Evolutionary conservation across 192 early-diverging fungal species (phyloP), one percentile per base, ranked within the genome.

Genomic region (Allomyces macrogynus): DNA sequence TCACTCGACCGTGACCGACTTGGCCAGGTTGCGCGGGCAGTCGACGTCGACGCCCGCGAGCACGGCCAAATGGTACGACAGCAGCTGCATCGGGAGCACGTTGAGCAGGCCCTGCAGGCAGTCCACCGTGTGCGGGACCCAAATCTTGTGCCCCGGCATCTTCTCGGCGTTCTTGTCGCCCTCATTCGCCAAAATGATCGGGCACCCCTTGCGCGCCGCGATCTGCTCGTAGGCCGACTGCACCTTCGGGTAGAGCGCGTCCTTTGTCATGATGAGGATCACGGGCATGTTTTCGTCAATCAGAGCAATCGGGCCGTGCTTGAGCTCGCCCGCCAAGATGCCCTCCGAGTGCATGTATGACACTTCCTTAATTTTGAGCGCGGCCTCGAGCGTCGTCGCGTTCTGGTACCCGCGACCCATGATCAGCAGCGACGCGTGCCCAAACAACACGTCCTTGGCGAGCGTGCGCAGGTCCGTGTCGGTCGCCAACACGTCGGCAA

Each of bases 321-420:
- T 99, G 67, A 99, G 82, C 78, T 99, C 95, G 68, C 95, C 94
- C 49, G 95, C 95, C 71, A 95, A 78, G 71, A 99, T 99, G 70
- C 94, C 93, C 78, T 99, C 95, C 69, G 80, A 83, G 82, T 99
- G 95, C 84, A 99, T 97, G 78, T 99, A 99, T 40, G 92, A 91
- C 61, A 99, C 84, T 76, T 99, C 93, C 84, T 98, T 98, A 77
- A 98, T 95, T 84, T 98, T 98, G 67, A 98, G 77, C 1, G 93
- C 93, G 67, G 89, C 95, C 76, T 99, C 95, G 60, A 97, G 79
- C 73, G 92, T 95, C 0, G 95, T 97, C 32, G 94, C 95, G 72
- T 91, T 88, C 80, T 99, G 95, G 74, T 89, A 92, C 60, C 95
- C 95, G 77, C 95, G 91, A 63, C 94, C 92, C 84, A 99, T 87